Evolutionary conservation across 306 rosid genomes (phyloP), one percentile per base, ranked within the genome.

Genomic region (Ceratonia siliqua): DNA sequence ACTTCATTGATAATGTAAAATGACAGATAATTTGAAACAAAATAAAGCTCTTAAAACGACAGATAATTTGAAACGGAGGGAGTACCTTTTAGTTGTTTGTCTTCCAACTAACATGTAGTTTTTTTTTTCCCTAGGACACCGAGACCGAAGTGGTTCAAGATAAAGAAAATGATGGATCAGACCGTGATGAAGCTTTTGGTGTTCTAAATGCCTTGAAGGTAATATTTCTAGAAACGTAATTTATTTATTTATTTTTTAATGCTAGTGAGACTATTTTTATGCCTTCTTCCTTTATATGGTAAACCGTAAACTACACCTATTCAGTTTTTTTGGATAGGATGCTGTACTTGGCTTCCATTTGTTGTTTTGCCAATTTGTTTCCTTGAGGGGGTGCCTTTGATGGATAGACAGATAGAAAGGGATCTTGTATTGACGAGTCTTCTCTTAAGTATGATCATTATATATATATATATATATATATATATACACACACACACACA

Each of bases 181-280:
- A 75, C 77, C 85, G 78, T 12, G 84, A 82, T n/a, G 79, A 79
- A 69, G 28, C 72, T 35, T 92, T 87, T 73, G 80, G 62, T 70
- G 72, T 86, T 81, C 89, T 94, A 41, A 78, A 73, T 79, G 82
- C 88, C 28, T 76, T 94, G 66, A 82, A 94, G 99, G 97, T 94
- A 90, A 53, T 68, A 33, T 57, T 54, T 68, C 20, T 62, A 36
- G 25, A 45, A 56, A 72, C 9, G 24, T 55, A 18, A 74, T 55
- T 15, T 74, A 7, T 65, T 61, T 30, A 35, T 55, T 73, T 62
- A 30, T 20, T 12, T 49, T 49, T 46, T 15, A 24, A 43, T 77
- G 48, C 18, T 49, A 65, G 21, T 71, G 59, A 75, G 35, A 76
- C 68, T 41, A 10, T 25, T 65, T 66, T 42, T 46, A 50, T 38